Base-by-base conservation (phyloP, 2,329 filamentous ascomycete genomes). In the Neurospora crassa region DNA sequence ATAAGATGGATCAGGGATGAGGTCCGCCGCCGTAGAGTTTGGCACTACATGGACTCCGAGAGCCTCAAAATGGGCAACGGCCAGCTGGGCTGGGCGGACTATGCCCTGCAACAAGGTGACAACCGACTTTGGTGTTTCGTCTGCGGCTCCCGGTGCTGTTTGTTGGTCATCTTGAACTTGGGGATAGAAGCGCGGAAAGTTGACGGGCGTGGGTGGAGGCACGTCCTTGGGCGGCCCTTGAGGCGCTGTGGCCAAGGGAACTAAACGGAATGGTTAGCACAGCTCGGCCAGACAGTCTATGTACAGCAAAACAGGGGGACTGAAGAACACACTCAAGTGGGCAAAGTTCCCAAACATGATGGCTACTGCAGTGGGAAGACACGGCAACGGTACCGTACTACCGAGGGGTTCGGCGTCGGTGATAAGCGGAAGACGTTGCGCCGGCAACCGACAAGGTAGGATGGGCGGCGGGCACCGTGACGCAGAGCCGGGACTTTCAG, bases 1-100 rank as follows among this genome's bases (percentile, higher is more conserved):
- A 71, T 79, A 85, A 14, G 82, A 80, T 16, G 83, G 76, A 73
- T 89, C 84, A 3, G 89, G 88, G 70, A 90, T 78, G 67, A 91
- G 77, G 20, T 86, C 81, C 69, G 81, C 77, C 14, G 82, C 75
- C n/a, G 82, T 76, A 37, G 82, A 84, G 78, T 89, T 83, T 40
- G 83, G 76, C 73, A 83, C 84, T 74, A 90, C 80, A 75, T 88
- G 83, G 41, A 89, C 81, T 5, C 88, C 87, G 45, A 90, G 82
- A 12, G 88, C 87, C 72, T 85, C 82, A 70, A 90, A 85, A 72
- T 89, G 84, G 53, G 82, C 76, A 59, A 84, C 77, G 40, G 77
- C 79, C 71, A 88, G 79, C 70, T 87, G 85, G 29, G 79, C 77
- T 2, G 87, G 85, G 47, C 88, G 85, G 70, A 87, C 83, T 40